phyloP scores from a whole-genome alignment of 1,139 yeast species.

The Magnusiomyces ingens region DNA sequence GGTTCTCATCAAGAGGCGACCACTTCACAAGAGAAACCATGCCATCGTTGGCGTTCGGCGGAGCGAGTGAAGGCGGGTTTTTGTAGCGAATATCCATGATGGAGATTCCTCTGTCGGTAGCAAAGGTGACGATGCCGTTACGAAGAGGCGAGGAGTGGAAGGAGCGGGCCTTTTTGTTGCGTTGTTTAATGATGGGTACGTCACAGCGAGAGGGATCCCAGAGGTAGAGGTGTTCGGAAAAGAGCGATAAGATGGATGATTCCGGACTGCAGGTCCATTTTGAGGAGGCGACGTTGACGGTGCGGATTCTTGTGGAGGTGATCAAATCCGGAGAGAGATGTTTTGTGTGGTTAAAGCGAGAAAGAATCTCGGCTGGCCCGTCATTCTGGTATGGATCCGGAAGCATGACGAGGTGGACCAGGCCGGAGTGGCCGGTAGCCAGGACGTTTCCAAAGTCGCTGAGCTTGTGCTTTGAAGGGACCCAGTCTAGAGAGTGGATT shows the following conservation, averaged over 20 bases:
- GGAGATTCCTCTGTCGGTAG: constrained; percentile 67
- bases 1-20: constrained; percentile 54
- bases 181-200: constrained; percentile 48
- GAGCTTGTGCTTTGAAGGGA: constrained; percentile 34
- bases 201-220: constrained; percentile 64
- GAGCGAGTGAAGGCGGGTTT: constrained; percentile 37
- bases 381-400: constrained; percentile 47
- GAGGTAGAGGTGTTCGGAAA: constrained; percentile 55
- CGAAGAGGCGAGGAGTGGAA: constrained; percentile 47
- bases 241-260: constrained; percentile 48
- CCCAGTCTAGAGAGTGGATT: constrained; percentile 62
- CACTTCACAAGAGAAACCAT: constrained; percentile 48
- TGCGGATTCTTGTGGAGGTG: constrained; percentile 32
- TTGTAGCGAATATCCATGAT: constrained; percentile 55
- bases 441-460: constrained; percentile 38
- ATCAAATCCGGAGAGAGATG: constrained; percentile 37
- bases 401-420: constrained; percentile 59
- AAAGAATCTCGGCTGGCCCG: constrained; percentile 61
- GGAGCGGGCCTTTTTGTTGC: constrained; percentile 44
- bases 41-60: constrained; percentile 36
- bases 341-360: constrained; percentile 66
- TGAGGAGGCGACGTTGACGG: constrained; percentile 34
- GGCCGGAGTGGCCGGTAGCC: constrained; percentile 68
- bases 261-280: constrained; percentile 39
- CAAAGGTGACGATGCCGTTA: constrained; percentile 52